Percentiles rank a stretch among this genome's conserved stretches.
phyloP scores from a whole-genome alignment of 495 filamentous ascomycete species.

The Lasiosphaeria miniovina region DNA sequence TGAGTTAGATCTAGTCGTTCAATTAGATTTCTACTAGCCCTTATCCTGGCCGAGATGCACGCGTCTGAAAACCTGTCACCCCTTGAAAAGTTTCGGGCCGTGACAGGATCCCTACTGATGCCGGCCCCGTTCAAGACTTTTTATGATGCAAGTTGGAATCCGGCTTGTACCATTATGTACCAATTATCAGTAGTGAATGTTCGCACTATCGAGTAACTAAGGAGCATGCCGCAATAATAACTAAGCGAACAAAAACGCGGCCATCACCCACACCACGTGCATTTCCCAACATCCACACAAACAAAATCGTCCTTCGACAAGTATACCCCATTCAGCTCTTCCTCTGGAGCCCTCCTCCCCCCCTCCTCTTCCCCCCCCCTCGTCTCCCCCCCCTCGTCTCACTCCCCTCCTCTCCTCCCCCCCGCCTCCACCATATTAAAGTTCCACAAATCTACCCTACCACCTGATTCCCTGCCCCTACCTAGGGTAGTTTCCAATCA shows the following conservation, averaged over 20 bases:
- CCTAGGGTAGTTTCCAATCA: neutral
- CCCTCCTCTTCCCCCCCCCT: too few relatives aligned
- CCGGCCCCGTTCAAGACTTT: neutral
- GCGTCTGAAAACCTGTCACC: neutral
- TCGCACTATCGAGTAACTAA: neutral
- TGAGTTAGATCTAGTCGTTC: too few relatives aligned
- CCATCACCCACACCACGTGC: neutral
- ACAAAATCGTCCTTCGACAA: conserved; percentile 1
- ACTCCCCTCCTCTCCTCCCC: too few relatives aligned
- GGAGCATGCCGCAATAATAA: neutral
- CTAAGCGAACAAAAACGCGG: neutral
- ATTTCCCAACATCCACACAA: conserved; percentile 2
- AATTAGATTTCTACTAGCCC: conserved; percentile 1
- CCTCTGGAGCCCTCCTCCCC: neutral
- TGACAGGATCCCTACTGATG: neutral
- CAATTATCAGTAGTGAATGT: neutral
- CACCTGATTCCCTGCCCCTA: neutral
- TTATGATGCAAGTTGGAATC: neutral
- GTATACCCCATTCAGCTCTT: neutral
- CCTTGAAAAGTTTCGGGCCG: neutral
- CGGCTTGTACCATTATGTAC: neutral
- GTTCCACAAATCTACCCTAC: neutral
- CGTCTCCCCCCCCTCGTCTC: too few relatives aligned
- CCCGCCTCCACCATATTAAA: neutral
- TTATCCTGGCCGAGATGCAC: neutral